Base-by-base conservation (phyloP, 805 yeast species). In the Isabelozyma pseudorhagii region DNA sequence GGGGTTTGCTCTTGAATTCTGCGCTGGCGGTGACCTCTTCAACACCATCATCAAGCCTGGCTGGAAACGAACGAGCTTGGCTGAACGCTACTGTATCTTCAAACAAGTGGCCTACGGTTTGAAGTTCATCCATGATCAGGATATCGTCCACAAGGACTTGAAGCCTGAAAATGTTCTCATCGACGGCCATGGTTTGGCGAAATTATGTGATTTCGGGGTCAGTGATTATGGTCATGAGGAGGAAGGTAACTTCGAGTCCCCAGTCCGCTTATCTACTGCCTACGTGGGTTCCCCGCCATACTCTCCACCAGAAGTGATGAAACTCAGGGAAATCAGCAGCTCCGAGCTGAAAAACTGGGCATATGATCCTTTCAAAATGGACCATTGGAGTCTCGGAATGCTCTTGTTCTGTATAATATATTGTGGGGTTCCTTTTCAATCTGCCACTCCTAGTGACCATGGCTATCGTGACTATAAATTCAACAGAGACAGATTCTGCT, bases 271-370 rank as follows among this genome's bases (percentile, higher is more conserved):
- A 31, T 66, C 77, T 56, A 69, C 77, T 40, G 70, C 81, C 1
- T 78, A 79, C 62, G 85, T 86, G 41, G 94, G 96, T 1, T 85
- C 92, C 0, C 89, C 94, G 3, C 94, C 94, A 1, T 87, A 85
- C 64, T 81, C 85, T 10, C 83, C 93, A 4, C 94, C 96, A 1
- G 94, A 87, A 65, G 88, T 86, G 13, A 78, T 82, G 79, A 62
- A 68, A 27, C 69, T 80, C 53, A 75, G 72, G 51, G 78, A 70
- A 38, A 46, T 65, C 50, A 58, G 69, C 14, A 49, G 54, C 34
- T 40, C 58, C 3, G 75, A 71, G 50, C 40, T 60, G 48, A 67
- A 71, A 64, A 63, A 63, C 55, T 61, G 71, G 71, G 65, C 78
- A 5, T 84, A 82, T 66, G 81, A 85, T 60, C 87, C 91, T 0